Conservation (phyloP, 805 yeast species). For the Candida quercuum region DNA sequence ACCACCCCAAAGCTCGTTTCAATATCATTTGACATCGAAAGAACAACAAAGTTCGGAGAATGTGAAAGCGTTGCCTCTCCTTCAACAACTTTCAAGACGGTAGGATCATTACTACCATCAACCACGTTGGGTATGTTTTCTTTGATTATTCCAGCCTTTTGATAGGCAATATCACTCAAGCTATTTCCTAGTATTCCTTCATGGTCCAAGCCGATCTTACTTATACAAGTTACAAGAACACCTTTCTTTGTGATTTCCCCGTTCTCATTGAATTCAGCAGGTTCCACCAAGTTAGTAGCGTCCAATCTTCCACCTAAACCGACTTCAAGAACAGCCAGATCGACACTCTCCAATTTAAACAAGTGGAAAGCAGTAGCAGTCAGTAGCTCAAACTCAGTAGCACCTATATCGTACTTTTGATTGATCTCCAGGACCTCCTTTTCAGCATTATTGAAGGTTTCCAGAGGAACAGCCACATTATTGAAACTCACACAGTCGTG, state of each 20-base stretch:
- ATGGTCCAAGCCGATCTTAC: slow-evolving; percentile 87
- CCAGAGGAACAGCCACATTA: slow-evolving; percentile 45
- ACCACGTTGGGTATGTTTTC: slow-evolving; percentile 50
- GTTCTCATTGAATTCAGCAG: slow-evolving; percentile 12
- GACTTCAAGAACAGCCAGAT: slow-evolving; percentile 84
- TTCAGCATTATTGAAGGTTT: slow-evolving; percentile 41
- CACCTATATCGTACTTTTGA: slow-evolving; percentile 39
- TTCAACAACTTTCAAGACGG: slow-evolving; percentile 43
- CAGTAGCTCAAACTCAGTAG: slow-evolving; percentile 84
- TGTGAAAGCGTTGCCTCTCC: slow-evolving; percentile 29
- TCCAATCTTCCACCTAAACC: slow-evolving; percentile 90
- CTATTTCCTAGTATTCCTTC: slow-evolving; percentile 69
- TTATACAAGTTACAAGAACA: slow-evolving; percentile 63
- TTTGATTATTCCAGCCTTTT: slow-evolving; percentile 87
- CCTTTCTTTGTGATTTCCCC: slow-evolving; percentile 22
- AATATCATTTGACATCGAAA: slow-evolving; percentile 16
- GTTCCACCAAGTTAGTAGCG: slow-evolving; percentile 72
- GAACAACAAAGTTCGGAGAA: slow-evolving; percentile 23
- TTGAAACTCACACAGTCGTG: slow-evolving; percentile 74
- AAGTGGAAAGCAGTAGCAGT: slow-evolving; percentile 83
- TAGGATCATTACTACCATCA: slow-evolving; percentile 58
- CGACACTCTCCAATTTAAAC: slow-evolving; percentile 54
- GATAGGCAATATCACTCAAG: slow-evolving; percentile 57
- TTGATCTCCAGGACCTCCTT: slow-evolving; percentile 38
- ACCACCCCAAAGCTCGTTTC: slow-evolving; percentile 27